Percentiles rank a stretch among this genome's conserved stretches.
Evolutionary conservation across 345 rosid species (phyloP).

Genomic region (Salix viminalis): DNA sequence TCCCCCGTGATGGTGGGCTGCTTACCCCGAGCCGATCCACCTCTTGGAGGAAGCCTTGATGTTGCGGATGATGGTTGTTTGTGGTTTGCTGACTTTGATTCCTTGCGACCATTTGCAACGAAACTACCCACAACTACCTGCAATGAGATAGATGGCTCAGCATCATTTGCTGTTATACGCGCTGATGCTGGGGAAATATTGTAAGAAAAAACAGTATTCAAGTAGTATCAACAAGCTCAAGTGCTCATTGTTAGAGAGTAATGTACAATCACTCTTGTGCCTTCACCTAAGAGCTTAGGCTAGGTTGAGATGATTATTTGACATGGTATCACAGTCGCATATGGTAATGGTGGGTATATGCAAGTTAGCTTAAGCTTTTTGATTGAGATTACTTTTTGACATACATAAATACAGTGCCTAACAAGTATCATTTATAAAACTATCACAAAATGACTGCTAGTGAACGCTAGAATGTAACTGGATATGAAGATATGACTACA

Average conservation of each 20-base stretch:
- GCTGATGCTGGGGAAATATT: background rate
- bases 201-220: background rate
- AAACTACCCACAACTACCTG: constrained; percentile 75
- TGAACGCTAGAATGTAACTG: background rate
- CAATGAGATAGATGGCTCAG: constrained; percentile 5
- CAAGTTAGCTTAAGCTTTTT: too few species aligned
- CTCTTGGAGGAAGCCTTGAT: constrained; percentile 9
- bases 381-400: too few species aligned
- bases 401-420: background rate
- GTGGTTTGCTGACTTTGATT: constrained; percentile 35
- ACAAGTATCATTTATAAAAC: background rate
- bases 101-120: constrained; percentile 47
- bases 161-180: background rate
- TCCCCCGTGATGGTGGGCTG: constrained; percentile 59
- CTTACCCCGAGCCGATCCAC: constrained; percentile 20
- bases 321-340: too few species aligned
- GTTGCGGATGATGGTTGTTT: constrained; percentile 28
- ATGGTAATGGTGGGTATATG: too few species aligned
- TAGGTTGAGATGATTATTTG: too few species aligned
- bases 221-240: background rate
- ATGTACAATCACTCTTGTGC: too few species aligned
- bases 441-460: background rate
- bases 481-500: background rate
- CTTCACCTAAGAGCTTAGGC: too few species aligned
- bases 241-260: background rate